Percentiles rank a stretch among this genome's conserved stretches.
These are phyloP conservation scores for Spinellus fusiger DNA, from an alignment of 192 early-diverging fungal genomes.

Conservation along the genomic window DNA sequence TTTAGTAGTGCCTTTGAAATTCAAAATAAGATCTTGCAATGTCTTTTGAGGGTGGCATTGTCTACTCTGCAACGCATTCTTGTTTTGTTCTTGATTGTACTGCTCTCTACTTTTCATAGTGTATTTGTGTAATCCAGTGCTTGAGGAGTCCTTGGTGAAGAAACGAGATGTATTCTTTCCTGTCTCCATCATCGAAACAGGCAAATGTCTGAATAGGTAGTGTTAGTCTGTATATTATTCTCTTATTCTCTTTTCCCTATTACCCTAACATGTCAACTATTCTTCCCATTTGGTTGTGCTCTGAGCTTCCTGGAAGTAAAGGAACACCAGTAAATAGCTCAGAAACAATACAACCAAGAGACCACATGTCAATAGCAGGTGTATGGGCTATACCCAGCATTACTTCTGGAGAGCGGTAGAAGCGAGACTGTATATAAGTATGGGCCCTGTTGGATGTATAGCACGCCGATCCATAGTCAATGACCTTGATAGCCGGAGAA, in stretches of 20 bases:
- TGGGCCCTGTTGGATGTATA: conserved; percentile 79
- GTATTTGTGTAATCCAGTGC: conserved; percentile 22
- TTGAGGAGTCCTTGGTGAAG: conserved; percentile 61
- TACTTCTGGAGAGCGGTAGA: conserved; percentile 95
- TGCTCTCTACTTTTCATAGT: neutral
- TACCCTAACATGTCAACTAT: conserved; percentile 91
- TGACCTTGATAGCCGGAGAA: conserved; percentile 90
- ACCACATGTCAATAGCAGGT: conserved; percentile 98
- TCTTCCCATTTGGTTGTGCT: conserved; percentile 87
- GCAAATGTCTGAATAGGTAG: conserved; percentile 50
- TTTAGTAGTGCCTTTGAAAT: neutral
- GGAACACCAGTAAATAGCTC: conserved; percentile 92
- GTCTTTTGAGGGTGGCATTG: neutral
- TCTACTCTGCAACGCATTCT: neutral
- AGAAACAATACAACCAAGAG: conserved; percentile 93
- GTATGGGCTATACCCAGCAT: conserved; percentile 87
- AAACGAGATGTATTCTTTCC: conserved; percentile 80
- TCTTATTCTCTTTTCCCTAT: neutral
- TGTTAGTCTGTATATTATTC: neutral
- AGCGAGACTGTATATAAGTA: conserved; percentile 96
- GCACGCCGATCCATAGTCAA: conserved; percentile 97
- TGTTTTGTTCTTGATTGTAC: conserved; percentile 13
- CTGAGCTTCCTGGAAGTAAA: conserved; percentile 88
- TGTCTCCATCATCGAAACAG: conserved; percentile 83
- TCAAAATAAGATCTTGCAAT: conserved; percentile 6